Evolutionary conservation across 129 eudicot genomes (phyloP).

Genomic region (Centrapalus pauciflorus): DNA sequence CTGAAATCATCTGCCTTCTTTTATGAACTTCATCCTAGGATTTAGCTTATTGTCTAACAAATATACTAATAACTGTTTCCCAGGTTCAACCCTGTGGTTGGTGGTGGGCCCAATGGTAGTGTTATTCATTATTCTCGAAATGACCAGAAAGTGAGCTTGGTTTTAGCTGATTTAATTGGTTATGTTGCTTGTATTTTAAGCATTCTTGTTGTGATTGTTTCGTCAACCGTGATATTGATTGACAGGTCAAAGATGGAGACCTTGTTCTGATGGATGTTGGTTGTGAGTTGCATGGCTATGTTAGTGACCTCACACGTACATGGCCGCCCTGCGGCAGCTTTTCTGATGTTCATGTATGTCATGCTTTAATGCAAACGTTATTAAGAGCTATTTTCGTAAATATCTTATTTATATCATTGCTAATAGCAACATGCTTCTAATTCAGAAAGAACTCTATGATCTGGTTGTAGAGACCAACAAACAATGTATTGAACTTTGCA

Average conservation of each 20-base stretch:
- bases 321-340: conserved; percentile 95
- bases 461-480: conserved; percentile 86
- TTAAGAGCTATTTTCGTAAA: background rate
- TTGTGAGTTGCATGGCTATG: conserved; percentile 94
- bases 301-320: conserved; percentile 95
- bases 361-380: conserved; percentile 13
- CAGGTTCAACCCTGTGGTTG: conserved; percentile 98
- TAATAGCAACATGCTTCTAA: background rate
- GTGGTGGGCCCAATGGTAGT: conserved; percentile 93
- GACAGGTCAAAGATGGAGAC: conserved; percentile 65
- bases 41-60: background rate
- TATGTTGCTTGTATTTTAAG: conserved; percentile 15
- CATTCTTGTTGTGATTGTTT: background rate
- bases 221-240: conserved; percentile 7
- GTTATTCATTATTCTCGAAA: conserved; percentile 96
- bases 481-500: conserved; percentile 80
- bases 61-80: background rate
- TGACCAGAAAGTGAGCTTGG: conserved; percentile 74
- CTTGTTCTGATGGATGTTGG: conserved; percentile 96
- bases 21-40: background rate
- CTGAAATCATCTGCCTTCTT: background rate
- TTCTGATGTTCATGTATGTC: conserved; percentile 67
- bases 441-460: conserved; percentile 79
- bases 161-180: background rate
- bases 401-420: background rate